phyloP scores from a whole-genome alignment of 1,139 yeast species.

The Scheffersomyces illinoinensis region DNA sequence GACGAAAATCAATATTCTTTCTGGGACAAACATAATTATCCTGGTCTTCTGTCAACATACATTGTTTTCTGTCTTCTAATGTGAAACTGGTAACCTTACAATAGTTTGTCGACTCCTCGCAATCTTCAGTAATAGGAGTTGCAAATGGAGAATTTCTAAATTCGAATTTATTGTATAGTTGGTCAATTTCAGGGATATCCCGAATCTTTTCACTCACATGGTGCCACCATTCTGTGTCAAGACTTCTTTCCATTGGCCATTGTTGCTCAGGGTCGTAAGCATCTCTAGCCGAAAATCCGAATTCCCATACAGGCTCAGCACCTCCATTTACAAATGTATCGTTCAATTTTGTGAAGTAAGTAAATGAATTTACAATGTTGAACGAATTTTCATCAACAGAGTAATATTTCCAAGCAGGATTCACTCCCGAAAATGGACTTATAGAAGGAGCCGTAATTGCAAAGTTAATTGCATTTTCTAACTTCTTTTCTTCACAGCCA shows the following conservation, averaged over 20 bases:
- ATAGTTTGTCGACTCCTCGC: slow-evolving; percentile 18
- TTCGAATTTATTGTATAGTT: slow-evolving; percentile 14
- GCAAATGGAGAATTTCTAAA: slow-evolving; percentile 11
- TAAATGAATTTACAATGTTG: slow-evolving; percentile 28
- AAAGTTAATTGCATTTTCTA: slow-evolving; percentile 21
- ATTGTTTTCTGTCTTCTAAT: slow-evolving; percentile 19
- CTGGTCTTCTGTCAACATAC: slow-evolving; percentile 28
- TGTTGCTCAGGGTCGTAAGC: slow-evolving; percentile 25
- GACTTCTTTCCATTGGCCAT: slow-evolving; percentile 27
- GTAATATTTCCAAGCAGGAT: slow-evolving; percentile 37
- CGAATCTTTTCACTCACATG: slow-evolving; percentile 7
- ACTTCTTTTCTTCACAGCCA: slow-evolving; percentile 1
- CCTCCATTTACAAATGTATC: slow-evolving; percentile 28
- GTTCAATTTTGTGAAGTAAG: slow-evolving; percentile 29
- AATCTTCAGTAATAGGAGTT: slow-evolving; percentile 1
- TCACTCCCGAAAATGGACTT: slow-evolving; percentile 27
- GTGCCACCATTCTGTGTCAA: slow-evolving; percentile 32
- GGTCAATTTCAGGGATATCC: slow-evolving; percentile 15
- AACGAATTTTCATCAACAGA: slow-evolving; percentile 30
- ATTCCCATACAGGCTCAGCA: slow-evolving; percentile 31
- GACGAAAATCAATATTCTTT: not conserved
- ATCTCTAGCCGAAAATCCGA: slow-evolving; percentile 30
- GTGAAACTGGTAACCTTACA: slow-evolving; percentile 27
- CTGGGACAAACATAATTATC: slow-evolving; percentile 16
- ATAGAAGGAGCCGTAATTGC: slow-evolving; percentile 34